A percentile compares a stretch with the other conserved stretches of the same genome.
These are phyloP conservation scores for Diaporthe helianthi DNA, from an alignment of 2,329 filamentous ascomycete genomes.

Conservation along the genomic window DNA sequence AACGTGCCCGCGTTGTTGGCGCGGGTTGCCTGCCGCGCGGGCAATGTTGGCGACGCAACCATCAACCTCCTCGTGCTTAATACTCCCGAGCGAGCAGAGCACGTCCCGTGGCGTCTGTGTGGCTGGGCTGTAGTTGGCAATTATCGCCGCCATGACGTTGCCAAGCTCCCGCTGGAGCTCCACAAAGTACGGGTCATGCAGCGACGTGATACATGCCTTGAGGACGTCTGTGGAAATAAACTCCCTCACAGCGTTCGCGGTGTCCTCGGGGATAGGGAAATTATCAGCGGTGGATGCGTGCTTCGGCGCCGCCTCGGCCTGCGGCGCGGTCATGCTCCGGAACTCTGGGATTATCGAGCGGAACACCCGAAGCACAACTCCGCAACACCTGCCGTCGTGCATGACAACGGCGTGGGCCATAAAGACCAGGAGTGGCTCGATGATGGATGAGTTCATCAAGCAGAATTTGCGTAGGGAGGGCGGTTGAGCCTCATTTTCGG, in stretches of 20 bases:
- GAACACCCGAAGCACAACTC: constrained; percentile 85
- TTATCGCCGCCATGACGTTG: constrained; percentile 83
- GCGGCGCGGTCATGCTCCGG: constrained; percentile 35
- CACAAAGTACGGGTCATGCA: constrained; percentile 96
- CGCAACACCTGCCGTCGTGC: constrained; percentile 87
- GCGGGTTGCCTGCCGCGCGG: constrained; percentile 65
- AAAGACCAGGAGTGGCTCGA: constrained; percentile 90
- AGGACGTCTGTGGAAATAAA: constrained; percentile 91
- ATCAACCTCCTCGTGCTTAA: constrained; percentile 73
- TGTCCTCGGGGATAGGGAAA: constrained; percentile 58
- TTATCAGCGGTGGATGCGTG: constrained; percentile 41
- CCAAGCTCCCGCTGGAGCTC: constrained; percentile 94
- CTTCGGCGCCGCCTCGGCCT: constrained; percentile 40
- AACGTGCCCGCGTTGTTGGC: constrained; percentile 81
- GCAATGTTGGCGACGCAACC: constrained; percentile 67
- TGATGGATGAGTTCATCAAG: constrained; percentile 75
- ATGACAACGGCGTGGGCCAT: constrained; percentile 90
- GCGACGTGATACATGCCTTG: constrained; percentile 85
- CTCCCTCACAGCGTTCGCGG: constrained; percentile 76
- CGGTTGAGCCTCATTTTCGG: constrained; percentile 41
- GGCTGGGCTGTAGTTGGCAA: constrained; percentile 74
- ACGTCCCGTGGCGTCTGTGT: constrained; percentile 77
- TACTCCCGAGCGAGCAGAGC: constrained; percentile 80
- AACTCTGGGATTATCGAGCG: constrained; percentile 86
- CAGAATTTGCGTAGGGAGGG: constrained; percentile 82